These are phyloP conservation scores for Saccharomycopsis hybrid DNA, from an alignment of 1,139 yeast genomes.

Conservation along the genomic window DNA sequence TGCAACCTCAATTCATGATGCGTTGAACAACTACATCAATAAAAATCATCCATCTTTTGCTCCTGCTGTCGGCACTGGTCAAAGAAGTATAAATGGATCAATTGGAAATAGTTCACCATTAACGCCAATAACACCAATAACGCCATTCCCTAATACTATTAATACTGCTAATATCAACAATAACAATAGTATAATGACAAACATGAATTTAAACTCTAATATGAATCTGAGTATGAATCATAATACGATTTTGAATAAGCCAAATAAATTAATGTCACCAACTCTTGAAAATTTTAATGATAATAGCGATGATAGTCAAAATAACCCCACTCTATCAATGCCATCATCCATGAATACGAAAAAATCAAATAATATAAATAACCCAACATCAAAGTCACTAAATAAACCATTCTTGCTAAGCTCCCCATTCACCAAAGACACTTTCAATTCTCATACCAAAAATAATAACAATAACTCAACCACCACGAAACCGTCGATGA, in stretches of 20 bases:
- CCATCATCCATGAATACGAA: not conserved
- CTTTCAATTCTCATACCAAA: conserved; percentile 2
- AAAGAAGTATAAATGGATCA: not conserved
- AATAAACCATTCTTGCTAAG: not conserved
- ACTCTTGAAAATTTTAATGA: conserved; percentile 1
- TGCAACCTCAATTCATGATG: conserved; percentile 11
- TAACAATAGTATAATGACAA: not conserved
- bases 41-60: not conserved
- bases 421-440: conserved; percentile 11
- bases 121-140: conserved; percentile 21
- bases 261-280: conserved; percentile 5
- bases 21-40: conserved; percentile 12
- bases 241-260: too few relatives aligned
- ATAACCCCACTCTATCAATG: too few relatives aligned
- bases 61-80: not conserved
- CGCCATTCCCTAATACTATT: not conserved
- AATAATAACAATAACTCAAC: not conserved
- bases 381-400: not conserved
- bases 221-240: too few relatives aligned
- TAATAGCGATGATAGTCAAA: not conserved
- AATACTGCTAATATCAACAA: too few relatives aligned
- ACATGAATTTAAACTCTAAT: too few relatives aligned
- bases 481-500: not conserved
- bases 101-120: conserved; percentile 13
- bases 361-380: not conserved